These are phyloP conservation scores for Cercophora samala DNA, from an alignment of 495 filamentous ascomycete species.

Conservation along the genomic window DNA sequence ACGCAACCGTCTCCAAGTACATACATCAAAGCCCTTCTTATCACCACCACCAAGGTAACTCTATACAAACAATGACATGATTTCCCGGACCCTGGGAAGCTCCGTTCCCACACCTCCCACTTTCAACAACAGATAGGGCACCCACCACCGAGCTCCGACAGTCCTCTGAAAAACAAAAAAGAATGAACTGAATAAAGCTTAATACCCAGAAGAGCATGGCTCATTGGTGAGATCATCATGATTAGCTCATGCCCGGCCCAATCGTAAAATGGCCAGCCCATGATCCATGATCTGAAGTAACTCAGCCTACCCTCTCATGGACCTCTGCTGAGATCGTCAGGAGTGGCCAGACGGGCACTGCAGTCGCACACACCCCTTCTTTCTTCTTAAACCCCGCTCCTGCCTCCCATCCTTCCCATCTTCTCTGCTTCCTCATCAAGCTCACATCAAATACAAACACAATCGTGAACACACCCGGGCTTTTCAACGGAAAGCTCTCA, in stretches of 20 bases:
- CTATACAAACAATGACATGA: background rate
- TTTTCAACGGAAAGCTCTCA: background rate
- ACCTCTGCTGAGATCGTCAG: background rate
- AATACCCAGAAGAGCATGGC: background rate
- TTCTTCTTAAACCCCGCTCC: conserved; percentile 1
- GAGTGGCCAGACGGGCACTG: background rate
- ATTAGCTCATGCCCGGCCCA: background rate
- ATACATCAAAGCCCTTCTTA: background rate
- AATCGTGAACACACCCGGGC: background rate
- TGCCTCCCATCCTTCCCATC: background rate
- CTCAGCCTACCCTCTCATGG: background rate
- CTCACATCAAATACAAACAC: background rate
- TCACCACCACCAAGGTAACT: background rate
- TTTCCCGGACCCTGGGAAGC: background rate
- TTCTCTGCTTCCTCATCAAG: background rate
- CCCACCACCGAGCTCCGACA: background rate
- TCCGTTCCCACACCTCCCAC: background rate
- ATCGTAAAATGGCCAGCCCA: background rate
- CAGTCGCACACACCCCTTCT: background rate
- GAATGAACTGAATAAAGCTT: too few species aligned
- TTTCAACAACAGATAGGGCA: background rate
- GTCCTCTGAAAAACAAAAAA: background rate
- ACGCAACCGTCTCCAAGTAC: background rate
- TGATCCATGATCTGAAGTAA: background rate
- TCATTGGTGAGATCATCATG: conserved; percentile 31